These are phyloP conservation scores for Mucuna pruriens DNA, from an alignment of 306 rosid genomes.

Conservation along the genomic window DNA sequence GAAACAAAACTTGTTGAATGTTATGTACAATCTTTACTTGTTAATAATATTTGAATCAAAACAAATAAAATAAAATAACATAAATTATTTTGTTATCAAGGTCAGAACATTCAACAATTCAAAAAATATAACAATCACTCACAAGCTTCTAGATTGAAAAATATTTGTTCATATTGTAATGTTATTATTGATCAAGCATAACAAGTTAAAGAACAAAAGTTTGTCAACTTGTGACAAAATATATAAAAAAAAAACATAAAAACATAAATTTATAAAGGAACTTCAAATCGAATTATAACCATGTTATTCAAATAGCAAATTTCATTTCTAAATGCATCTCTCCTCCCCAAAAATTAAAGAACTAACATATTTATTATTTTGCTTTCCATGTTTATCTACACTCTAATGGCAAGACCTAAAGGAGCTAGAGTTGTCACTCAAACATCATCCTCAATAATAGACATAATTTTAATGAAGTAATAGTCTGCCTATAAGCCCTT, in stretches of 20 bases:
- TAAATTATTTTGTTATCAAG: constrained; percentile 14
- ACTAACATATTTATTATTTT: background rate
- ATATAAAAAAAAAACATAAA: background rate
- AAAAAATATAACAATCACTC: background rate
- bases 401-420: background rate
- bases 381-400: constrained; percentile 2
- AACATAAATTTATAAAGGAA: background rate
- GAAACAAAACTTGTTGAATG: too few relatives aligned
- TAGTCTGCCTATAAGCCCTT: background rate
- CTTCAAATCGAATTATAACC: background rate
- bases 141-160: constrained; percentile 18
- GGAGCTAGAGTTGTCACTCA: background rate
- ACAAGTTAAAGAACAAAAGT: background rate
- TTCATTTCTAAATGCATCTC: background rate
- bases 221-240: background rate
- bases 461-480: background rate
- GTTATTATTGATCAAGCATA: constrained; percentile 24
- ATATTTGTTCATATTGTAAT: constrained; percentile 20
- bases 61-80: constrained; percentile 9
- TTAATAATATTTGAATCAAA: constrained; percentile 31
- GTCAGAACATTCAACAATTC: constrained; percentile 18
- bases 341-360: background rate
- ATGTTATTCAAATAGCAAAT: background rate
- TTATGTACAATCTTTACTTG: too few relatives aligned
- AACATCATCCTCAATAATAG: constrained; percentile 5